A percentile compares a stretch with the other conserved stretches of the same genome.
Evolutionary conservation across 129 eudicot species (phyloP).

Genomic region (Artemisia tridentata): DNA sequence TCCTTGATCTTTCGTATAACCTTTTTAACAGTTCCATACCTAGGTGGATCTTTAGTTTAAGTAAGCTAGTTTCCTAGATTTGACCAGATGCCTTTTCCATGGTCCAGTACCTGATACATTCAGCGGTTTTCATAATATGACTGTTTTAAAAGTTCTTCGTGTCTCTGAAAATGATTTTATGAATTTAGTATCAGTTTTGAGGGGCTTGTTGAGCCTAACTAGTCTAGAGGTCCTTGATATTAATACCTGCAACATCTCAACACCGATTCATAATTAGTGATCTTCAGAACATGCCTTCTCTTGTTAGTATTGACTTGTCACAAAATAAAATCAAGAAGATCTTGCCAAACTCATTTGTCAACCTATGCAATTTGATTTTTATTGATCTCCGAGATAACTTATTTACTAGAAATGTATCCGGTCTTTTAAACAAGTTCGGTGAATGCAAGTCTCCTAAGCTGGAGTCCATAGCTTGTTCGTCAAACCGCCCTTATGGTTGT

Average conservation of each 20-base stretch:
- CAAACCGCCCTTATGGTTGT: constrained; percentile 16
- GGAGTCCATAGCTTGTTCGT: constrained; percentile 3
- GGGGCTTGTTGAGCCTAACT: constrained; percentile 17
- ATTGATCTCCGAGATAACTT: constrained; percentile 17
- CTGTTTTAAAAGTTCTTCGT: neutral
- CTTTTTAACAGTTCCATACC: constrained; percentile 26
- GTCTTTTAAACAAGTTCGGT: constrained; percentile 22
- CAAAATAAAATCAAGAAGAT: constrained; percentile 18
- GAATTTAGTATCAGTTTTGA: constrained; percentile 18
- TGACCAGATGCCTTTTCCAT: constrained; percentile 24
- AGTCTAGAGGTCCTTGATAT: constrained; percentile 28
- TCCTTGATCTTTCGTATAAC: constrained; percentile 40
- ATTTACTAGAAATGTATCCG: constrained; percentile 14
- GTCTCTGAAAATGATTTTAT: constrained; percentile 25
- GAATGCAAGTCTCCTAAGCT: constrained; percentile 23
- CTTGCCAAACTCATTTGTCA: constrained; percentile 21
- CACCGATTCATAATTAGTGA: constrained; percentile 20
- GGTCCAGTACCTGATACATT: constrained; percentile 8
- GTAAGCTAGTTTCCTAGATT: constrained; percentile 29
- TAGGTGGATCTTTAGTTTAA: constrained; percentile 34
- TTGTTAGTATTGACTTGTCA: constrained; percentile 26
- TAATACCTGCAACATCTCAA: constrained; percentile 13
- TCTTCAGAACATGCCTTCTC: constrained; percentile 32
- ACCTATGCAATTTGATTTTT: constrained; percentile 21
- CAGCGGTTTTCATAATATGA: constrained; percentile 28